phyloP scores from a whole-genome alignment of 805 yeast genomes.

The Alloascoidea africana region DNA sequence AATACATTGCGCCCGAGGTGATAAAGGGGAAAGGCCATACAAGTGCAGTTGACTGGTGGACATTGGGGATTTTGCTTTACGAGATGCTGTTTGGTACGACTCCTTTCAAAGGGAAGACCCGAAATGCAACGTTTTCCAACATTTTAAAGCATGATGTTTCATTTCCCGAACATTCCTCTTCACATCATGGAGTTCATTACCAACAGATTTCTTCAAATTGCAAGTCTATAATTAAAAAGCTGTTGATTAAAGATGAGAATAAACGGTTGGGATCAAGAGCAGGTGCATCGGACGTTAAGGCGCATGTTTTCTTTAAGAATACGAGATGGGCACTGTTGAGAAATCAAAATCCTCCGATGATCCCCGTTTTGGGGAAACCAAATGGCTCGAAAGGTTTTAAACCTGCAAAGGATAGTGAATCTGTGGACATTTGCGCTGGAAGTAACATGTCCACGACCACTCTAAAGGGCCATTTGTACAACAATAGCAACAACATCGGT shows the following conservation, averaged over 20 bases:
- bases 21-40: constrained; percentile 96
- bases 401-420: constrained; percentile 14
- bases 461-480: constrained; percentile 18
- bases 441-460: constrained; percentile 10
- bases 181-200: constrained; percentile 8
- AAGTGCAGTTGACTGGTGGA: constrained; percentile 99
- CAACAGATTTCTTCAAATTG: constrained; percentile 60
- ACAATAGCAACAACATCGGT: constrained; percentile 2
- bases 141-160: constrained; percentile 71
- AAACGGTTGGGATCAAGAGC: constrained; percentile 82
- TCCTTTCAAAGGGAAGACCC: constrained; percentile 85
- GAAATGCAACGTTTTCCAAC: constrained; percentile 83
- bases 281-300: constrained; percentile 91
- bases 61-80: constrained; percentile 79
- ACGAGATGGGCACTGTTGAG: constrained; percentile 93
- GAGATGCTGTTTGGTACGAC: constrained; percentile 96
- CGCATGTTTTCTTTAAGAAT: constrained; percentile 80
- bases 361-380: constrained; percentile 53
- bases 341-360: constrained; percentile 90
- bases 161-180: constrained; percentile 45
- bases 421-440: constrained; percentile 18
- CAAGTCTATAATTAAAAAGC: constrained; percentile 62
- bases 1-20: constrained; percentile 97
- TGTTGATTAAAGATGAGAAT: constrained; percentile 76
- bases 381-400: constrained; percentile 24